A percentile compares a stretch with the other conserved stretches of the same genome.
These are phyloP conservation scores for Melanomma pulvis-pyrius DNA, from an alignment of 495 filamentous ascomycete genomes.

Conservation along the genomic window DNA sequence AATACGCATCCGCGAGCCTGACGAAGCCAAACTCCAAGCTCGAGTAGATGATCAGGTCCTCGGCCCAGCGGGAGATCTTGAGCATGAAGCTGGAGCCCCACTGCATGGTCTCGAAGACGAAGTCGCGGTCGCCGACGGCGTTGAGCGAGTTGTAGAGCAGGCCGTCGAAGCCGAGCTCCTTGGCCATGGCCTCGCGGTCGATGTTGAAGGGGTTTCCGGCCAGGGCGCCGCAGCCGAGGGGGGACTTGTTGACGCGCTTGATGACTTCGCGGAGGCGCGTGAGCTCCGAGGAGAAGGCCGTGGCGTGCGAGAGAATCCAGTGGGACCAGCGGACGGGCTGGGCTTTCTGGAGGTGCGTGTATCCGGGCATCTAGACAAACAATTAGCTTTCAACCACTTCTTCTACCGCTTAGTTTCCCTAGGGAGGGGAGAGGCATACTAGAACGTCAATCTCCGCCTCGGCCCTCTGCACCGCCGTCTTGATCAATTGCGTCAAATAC, in stretches of 20 bases:
- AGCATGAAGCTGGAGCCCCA: slow-evolving; percentile 85
- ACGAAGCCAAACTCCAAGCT: slow-evolving; percentile 83
- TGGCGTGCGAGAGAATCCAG: slow-evolving; percentile 80
- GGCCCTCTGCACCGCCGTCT: slow-evolving; percentile 71
- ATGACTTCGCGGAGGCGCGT: slow-evolving; percentile 76
- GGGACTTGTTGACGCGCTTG: slow-evolving; percentile 73
- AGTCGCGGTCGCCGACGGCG: slow-evolving; percentile 83
- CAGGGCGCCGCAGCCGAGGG: slow-evolving; percentile 82
- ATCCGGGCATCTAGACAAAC: slow-evolving; percentile 58
- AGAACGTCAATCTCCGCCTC: slow-evolving; percentile 72
- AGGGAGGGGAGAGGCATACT: slow-evolving; percentile 15
- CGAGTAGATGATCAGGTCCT: slow-evolving; percentile 89
- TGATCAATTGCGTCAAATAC: slow-evolving; percentile 69
- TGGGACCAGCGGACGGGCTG: slow-evolving; percentile 90
- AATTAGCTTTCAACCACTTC: not conserved
- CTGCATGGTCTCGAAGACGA: slow-evolving; percentile 87
- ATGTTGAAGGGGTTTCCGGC: slow-evolving; percentile 92
- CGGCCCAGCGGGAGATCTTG: slow-evolving; percentile 83
- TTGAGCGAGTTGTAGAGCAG: slow-evolving; percentile 83
- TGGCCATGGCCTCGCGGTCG: slow-evolving; percentile 83
- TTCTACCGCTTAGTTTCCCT: not conserved
- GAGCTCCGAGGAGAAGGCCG: slow-evolving; percentile 75
- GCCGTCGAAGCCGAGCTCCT: slow-evolving; percentile 84
- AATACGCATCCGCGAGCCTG: slow-evolving; percentile 80
- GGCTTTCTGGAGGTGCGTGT: slow-evolving; percentile 91